A percentile compares a stretch with the other conserved stretches of the same genome.
phyloP scores from a whole-genome alignment of 1,284 basidiomycete genomes.

The Wolfiporia cocos region DNA sequence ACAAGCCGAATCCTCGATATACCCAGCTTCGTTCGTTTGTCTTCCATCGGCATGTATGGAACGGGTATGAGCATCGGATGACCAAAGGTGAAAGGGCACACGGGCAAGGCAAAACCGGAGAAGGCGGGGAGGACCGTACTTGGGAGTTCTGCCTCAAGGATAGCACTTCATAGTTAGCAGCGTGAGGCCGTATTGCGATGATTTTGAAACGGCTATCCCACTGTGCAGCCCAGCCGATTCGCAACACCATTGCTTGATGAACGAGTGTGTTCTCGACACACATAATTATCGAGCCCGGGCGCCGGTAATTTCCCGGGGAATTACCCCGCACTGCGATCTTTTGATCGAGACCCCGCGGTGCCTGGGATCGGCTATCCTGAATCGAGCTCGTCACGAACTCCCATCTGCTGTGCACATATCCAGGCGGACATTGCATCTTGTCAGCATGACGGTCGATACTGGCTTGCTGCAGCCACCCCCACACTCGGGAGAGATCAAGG shows the following conservation, averaged over 20 bases:
- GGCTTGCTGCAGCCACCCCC: conserved; percentile 34
- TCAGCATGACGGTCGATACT: too few relatives aligned
- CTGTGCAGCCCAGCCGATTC: not conserved
- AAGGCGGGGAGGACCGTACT: conserved; percentile 71
- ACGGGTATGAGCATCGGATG: conserved; percentile 87
- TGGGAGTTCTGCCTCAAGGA: conserved; percentile 65
- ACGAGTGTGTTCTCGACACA: too few relatives aligned
- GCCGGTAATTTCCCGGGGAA: not conserved
- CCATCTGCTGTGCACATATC: too few relatives aligned
- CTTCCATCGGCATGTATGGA: conserved; percentile 72
- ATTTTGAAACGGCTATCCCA: too few relatives aligned
- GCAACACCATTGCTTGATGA: too few relatives aligned
- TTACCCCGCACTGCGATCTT: conserved; percentile 3
- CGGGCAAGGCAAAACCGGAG: conserved; percentile 59
- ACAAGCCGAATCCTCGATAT: conserved; percentile 60
- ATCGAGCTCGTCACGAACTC: too few relatives aligned
- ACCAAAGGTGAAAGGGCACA: conserved; percentile 78
- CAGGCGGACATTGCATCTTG: too few relatives aligned
- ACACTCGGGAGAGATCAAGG: conserved; percentile 50
- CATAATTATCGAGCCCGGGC: too few relatives aligned
- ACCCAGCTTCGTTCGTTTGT: conserved; percentile 76
- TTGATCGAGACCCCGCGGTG: too few relatives aligned
- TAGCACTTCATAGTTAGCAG: too few relatives aligned
- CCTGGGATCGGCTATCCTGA: too few relatives aligned
- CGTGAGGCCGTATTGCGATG: too few relatives aligned